phyloP scores from a whole-genome alignment of 495 filamentous ascomycete species.

The Tuber microsphaerosporum region DNA sequence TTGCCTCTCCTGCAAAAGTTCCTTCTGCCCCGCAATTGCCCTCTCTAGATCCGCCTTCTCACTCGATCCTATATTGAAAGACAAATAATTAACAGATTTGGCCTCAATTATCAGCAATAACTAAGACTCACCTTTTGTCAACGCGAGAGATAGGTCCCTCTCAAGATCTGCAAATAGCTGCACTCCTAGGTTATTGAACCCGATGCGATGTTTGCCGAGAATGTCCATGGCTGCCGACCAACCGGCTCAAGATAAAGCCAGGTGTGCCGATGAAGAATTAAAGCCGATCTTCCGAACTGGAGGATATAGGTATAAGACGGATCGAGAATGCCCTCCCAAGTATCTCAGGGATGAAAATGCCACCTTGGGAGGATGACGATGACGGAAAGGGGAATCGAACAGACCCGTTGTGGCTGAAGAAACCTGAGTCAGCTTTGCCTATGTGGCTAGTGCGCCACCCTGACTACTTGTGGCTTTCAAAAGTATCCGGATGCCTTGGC shows the following conservation, averaged over 20 bases:
- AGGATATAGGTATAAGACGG: neutral
- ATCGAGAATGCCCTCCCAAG: neutral
- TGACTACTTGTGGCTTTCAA: too few species aligned
- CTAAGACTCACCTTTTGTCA: slow-evolving; percentile 16
- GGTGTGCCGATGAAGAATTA: neutral
- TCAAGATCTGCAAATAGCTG: slow-evolving; percentile 29
- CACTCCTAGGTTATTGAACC: slow-evolving; percentile 28
- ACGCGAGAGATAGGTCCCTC: slow-evolving; percentile 18
- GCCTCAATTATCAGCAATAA: neutral
- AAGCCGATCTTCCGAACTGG: neutral
- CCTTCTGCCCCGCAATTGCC: slow-evolving; percentile 20
- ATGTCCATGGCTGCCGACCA: slow-evolving; percentile 15
- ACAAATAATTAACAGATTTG: slow-evolving; percentile 2
- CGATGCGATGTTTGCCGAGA: slow-evolving; percentile 29
- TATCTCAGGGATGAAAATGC: neutral
- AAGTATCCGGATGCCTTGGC: too few species aligned
- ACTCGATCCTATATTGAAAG: slow-evolving; percentile 14
- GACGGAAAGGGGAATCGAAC: neutral
- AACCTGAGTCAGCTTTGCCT: neutral
- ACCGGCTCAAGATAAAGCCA: neutral
- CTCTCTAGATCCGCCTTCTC: slow-evolving; percentile 22
- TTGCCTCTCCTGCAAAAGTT: slow-evolving; percentile 18
- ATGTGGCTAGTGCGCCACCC: neutral
- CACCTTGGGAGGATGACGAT: neutral
- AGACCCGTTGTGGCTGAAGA: neutral